Conservation (phyloP, 78 protist genomes). For the Protostelium mycophagum region DNA sequence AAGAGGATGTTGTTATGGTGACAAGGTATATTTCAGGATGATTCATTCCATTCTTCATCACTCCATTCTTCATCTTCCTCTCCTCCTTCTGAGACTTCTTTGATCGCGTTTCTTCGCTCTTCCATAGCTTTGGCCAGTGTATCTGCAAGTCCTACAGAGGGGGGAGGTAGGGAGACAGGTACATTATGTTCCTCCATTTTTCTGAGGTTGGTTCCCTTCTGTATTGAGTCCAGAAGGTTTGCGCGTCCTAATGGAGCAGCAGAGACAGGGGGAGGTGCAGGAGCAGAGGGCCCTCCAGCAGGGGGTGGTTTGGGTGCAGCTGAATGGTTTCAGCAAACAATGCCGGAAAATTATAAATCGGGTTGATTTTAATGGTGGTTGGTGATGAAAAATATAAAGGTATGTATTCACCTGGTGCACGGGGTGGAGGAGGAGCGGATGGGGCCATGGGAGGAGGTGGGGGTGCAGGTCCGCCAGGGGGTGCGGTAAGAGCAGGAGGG, state of each 20-base stretch:
- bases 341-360: too few relatives aligned
- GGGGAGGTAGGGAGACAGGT: not conserved
- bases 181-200: not conserved
- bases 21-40: too few relatives aligned
- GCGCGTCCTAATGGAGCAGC: not conserved
- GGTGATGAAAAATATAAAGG: too few relatives aligned
- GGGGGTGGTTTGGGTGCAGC: too few relatives aligned
- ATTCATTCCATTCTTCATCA: not conserved
- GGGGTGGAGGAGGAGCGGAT: not conserved
- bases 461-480: slow-evolving; percentile 58
- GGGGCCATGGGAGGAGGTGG: slow-evolving; percentile 18
- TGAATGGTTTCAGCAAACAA: too few relatives aligned
- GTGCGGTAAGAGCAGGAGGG: slow-evolving; percentile 5
- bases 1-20: too few relatives aligned
- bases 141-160: not conserved
- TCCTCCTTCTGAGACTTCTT: not conserved
- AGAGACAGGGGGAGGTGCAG: not conserved
- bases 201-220: slow-evolving; percentile 31
- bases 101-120: not conserved
- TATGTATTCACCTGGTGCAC: too few relatives aligned
- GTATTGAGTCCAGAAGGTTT: slow-evolving; percentile 39
- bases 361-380: too few relatives aligned
- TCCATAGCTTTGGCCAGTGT: not conserved
- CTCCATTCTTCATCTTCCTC: not conserved
- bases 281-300: not conserved